Base-by-base conservation (phyloP, 2,329 filamentous ascomycete species). In the Claviceps africana region DNA sequence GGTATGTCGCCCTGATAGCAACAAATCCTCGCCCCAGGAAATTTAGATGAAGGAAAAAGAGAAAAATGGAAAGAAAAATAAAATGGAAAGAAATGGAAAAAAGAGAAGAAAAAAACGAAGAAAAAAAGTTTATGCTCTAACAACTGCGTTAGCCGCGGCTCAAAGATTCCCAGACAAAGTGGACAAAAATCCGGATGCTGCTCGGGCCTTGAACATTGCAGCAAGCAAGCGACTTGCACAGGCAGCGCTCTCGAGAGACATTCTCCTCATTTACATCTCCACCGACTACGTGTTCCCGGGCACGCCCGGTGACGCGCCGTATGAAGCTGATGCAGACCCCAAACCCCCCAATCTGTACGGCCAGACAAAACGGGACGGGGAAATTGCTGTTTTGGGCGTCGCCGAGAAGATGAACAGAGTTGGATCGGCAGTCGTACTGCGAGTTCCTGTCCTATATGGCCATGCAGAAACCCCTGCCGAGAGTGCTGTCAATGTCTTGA, bases 111-210 rank as follows among this genome's bases (percentile, higher is more conserved):
- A 25, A 25, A 40, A 10, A 15, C n/a, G 17, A 6, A 4, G 9
- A 31, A 31, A 4, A 13, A 33, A n/a, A n/a, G 15, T 48, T 25
- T 47, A 48, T 48, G 28, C 40, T 33, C 33, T 54, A 45, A 53
- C 45, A 4, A 22, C 30, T 11, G 25, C 39, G 17, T 39, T 56
- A 90, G 86, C 86, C 64, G 90, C 89, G 42, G 89, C 89, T 46
- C 90, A 95, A 67, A 82, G 88, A 56, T 94, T 85, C 61, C 89
- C 90, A 2, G 89, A 95, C 67, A 85, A 85, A 64, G 91, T 89
- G 62, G 85, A 89, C 60, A 77, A 79, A 57, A 81, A 95, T 64
- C 89, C 88, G 2, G 78, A 83, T 54, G 85, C 81, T 51, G 87
- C 88, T 3, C 78, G 77, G 55, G 76, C 76, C 19, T 73, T 94